Base-by-base conservation (phyloP, 2,329 filamentous ascomycete species). In the Microsporum ferrugineum region DNA sequence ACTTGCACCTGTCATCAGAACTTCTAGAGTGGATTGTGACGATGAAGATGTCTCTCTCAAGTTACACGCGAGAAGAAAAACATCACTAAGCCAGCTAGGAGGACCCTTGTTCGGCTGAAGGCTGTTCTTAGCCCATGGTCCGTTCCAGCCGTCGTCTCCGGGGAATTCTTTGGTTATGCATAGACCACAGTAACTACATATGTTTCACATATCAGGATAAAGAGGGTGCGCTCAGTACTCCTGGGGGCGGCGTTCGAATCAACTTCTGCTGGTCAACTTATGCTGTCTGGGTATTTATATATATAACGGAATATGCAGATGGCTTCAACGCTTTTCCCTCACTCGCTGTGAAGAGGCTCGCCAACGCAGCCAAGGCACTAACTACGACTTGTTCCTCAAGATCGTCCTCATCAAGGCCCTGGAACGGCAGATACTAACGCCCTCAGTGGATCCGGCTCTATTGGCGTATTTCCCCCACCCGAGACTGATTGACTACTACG, bases 41-140 rank as follows among this genome's bases (percentile, higher is more conserved):
- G 39, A 43, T 43, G 5, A 14, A 1, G 43, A 47, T 29, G n/a
- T 23, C 43, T 47, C 34, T 36, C 41, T 45, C 43, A 12, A 5
- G 1, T 23, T 47, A 17, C 27, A 29, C 43, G 23, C 8, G 45
- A 51, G 45, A 12, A 7, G 23, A 29, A 29, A 14, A 23, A 31
- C 27, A 51, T 51, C 45, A 34, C 49, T 23, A 8, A n/a, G 27
- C 39, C 17, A 47, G 12, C 45, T 34, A 36, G 51, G 51, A n/a
- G 33, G 31, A 27, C 51, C 51, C 51, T 36, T 34, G 51, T 55
- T 55, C 43, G 23, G 7, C 29, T 8, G 31, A 55, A 55, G 51
- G 51, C 51, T 55, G 51, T 34, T 29, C 31, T 55, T 55, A 34
- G 51, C 51, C 36, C 33, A n/a, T 55, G 51, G 51, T 55, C 51